Percentiles rank a stretch among this genome's conserved stretches.
These are phyloP conservation scores for Colletotrichum spinosum DNA, from an alignment of 2,329 filamentous ascomycete genomes.

Conservation along the genomic window DNA sequence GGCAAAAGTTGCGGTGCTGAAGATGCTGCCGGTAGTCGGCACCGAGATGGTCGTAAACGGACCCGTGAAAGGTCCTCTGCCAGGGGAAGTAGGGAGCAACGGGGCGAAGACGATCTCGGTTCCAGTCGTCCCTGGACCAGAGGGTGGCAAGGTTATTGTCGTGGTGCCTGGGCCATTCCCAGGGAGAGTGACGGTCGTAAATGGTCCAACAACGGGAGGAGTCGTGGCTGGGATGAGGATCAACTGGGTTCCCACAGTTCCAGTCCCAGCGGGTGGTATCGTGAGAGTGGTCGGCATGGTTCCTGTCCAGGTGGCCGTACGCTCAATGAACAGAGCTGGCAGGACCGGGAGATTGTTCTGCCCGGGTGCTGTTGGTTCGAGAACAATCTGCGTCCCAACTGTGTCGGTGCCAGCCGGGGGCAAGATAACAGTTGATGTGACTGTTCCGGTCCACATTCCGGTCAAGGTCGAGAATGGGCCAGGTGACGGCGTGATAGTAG, in stretches of 20 bases:
- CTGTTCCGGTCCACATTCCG: slow-evolving; percentile 2
- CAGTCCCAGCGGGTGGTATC: background rate
- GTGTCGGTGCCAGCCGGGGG: background rate
- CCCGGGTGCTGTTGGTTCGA: background rate
- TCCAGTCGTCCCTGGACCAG: background rate
- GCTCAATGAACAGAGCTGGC: background rate
- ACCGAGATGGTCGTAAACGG: background rate
- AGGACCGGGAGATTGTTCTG: background rate
- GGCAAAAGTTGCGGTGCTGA: background rate
- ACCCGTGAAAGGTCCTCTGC: background rate
- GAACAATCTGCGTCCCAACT: background rate
- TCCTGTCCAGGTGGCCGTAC: background rate
- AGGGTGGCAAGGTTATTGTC: background rate
- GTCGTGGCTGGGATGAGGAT: background rate
- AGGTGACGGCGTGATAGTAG: background rate
- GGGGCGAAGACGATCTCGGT: background rate
- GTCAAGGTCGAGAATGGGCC: background rate
- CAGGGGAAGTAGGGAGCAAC: background rate
- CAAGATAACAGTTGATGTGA: background rate
- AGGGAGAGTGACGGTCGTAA: background rate
- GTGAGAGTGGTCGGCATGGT: background rate
- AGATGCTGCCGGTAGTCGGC: background rate
- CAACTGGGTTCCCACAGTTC: background rate
- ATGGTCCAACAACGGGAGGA: background rate
- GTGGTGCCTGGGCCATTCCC: background rate